Base-by-base conservation (phyloP, 495 filamentous ascomycete genomes). In the Hypoxylon fuscum region DNA sequence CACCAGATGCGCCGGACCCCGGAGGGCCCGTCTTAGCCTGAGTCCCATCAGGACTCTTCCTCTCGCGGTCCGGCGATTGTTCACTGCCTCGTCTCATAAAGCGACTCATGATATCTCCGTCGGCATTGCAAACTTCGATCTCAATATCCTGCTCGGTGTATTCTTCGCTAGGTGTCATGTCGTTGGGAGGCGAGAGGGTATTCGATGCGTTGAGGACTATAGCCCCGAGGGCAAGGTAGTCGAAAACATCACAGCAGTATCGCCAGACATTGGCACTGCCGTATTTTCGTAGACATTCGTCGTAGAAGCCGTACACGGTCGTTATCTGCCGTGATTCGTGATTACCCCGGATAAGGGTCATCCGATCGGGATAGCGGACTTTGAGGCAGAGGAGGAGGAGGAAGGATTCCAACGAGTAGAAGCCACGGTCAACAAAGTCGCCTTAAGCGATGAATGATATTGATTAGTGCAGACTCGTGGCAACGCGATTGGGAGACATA, bases 291-390 rank as follows among this genome's bases (percentile, higher is more conserved):
- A 97, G 81, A 68, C 95, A 98, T 72, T 98, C 95, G 68, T 98
- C 95, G 79, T 98, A 98, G 80, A 98, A 98, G 43, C 95, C 95
- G 73, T 98, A 98, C 23, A 98, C 95, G 4, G 90, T 96, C 17
- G 95, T 98, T 71, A 98, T 98, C 71, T 98, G 95, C 32, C 95
- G 85, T 9, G 93, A 97, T 72, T 98, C 95, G 79, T 98, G 95
- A 71, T 98, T 98, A 17, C 95, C 95, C 54, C 95, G 87, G 72
- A 98, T 96, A 35, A 98, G 81, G 0, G 95, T 98, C 77, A 98
- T 98, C 58, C 95, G 92, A 72, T 98, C 92, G 21, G 95, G 95
- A 71, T 98, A 98, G 63, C 95, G 90, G 52, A 98, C 92, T 83
- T 98, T 98, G 43, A 98, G 88, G 63, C 91, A 95, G 41, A 98